Evolutionary conservation across 306 rosid genomes (phyloP).

Genomic region (Dalbergia oliveri): DNA sequence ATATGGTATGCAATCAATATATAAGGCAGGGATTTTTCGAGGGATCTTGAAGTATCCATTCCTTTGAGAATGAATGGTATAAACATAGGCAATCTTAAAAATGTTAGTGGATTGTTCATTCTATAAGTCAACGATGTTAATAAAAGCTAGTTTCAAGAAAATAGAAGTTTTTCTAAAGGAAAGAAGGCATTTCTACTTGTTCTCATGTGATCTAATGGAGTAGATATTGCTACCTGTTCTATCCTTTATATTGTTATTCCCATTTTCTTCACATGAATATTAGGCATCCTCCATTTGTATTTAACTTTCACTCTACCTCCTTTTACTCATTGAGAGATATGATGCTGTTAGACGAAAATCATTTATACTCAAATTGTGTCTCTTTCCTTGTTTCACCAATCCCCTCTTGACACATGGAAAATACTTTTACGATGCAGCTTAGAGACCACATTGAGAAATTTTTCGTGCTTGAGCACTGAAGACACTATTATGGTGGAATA

Average conservation of each 20-base stretch:
- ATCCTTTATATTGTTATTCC: neutral
- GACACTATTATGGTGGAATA: conserved; percentile 81
- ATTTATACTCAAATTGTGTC: no score
- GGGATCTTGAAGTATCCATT: neutral
- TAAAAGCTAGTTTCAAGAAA: no score
- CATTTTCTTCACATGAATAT: neutral
- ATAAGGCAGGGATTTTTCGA: neutral
- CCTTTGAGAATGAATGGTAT: neutral
- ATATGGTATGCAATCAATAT: neutral
- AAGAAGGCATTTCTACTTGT: neutral
- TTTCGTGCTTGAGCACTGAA: conserved; percentile 72
- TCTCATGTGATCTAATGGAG: neutral
- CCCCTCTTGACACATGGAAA: no score
- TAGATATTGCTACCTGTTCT: neutral
- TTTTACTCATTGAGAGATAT: neutral
- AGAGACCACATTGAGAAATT: conserved; percentile 73
- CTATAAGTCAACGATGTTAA: no score
- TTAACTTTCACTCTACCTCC: neutral
- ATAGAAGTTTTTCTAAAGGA: neutral
- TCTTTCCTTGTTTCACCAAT: no score
- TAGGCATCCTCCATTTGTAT: neutral
- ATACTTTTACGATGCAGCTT: conserved; percentile 52
- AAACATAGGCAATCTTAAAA: neutral
- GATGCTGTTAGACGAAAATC: no score
- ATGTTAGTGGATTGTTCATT: conserved; percentile 4